A percentile compares a stretch with the other conserved stretches of the same genome.
phyloP scores from a whole-genome alignment of 1,284 basidiomycete genomes.

The Tilletia caries region DNA sequence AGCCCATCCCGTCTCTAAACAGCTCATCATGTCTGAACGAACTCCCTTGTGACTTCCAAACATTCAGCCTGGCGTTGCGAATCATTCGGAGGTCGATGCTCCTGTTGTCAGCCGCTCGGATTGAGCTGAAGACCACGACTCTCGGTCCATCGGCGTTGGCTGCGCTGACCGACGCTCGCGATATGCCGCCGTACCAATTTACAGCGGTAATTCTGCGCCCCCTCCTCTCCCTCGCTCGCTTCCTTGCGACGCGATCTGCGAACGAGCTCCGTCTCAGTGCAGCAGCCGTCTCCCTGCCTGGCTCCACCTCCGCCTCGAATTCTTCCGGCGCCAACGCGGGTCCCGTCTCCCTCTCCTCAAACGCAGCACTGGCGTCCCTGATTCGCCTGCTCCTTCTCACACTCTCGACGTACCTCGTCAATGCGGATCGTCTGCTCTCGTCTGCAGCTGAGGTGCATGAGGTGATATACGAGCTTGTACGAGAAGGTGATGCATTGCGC shows the following conservation, averaged over 20 bases:
- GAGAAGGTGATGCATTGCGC: neutral
- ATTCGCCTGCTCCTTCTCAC: slow-evolving; percentile 11
- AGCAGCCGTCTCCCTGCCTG: neutral
- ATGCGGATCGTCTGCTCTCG: slow-evolving; percentile 10
- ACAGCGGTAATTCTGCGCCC: neutral
- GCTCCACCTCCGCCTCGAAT: neutral
- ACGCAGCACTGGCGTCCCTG: neutral
- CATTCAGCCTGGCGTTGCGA: neutral
- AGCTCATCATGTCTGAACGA: too few relatives aligned
- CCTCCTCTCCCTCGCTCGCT: neutral
- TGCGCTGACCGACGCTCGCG: neutral
- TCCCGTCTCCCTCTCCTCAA: neutral
- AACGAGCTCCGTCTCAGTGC: slow-evolving; percentile 2
- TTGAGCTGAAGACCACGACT: neutral
- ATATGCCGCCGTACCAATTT: neutral
- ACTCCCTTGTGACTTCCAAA: too few relatives aligned
- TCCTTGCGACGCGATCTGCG: neutral
- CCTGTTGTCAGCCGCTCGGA: neutral
- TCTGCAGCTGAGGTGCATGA: slow-evolving; percentile 4
- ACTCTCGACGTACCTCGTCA: neutral
- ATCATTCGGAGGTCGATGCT: slow-evolving; percentile 5
- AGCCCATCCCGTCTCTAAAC: too few relatives aligned
- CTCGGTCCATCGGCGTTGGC: neutral
- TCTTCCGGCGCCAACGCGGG: neutral
- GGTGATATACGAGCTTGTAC: slow-evolving; percentile 12